A percentile compares a stretch with the other conserved stretches of the same genome.
Conservation (phyloP, 495 filamentous ascomycete genomes). For the Cryomyces minteri region DNA sequence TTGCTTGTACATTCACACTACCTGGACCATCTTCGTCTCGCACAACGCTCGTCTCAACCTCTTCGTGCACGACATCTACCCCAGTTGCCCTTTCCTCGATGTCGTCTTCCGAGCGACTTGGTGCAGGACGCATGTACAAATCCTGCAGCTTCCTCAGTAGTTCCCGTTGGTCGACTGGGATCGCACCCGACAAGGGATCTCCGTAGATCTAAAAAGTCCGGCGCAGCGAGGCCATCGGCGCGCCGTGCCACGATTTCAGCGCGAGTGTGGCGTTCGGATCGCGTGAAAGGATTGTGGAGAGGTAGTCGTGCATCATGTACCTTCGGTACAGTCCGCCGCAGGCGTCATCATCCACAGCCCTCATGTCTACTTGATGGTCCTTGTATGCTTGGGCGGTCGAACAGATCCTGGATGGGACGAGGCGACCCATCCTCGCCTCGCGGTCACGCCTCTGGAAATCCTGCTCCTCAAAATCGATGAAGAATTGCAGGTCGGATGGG, state of each 20-base stretch:
- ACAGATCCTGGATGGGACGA: not conserved
- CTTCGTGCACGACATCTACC: not conserved
- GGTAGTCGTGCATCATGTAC: slow-evolving; percentile 3
- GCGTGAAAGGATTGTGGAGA: not conserved
- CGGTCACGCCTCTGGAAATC: slow-evolving; percentile 1
- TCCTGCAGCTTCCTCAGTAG: slow-evolving; percentile 1
- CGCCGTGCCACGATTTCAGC: slow-evolving; percentile 4
- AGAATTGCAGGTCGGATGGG: slow-evolving; percentile 3
- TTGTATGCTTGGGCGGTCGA: slow-evolving; percentile 2
- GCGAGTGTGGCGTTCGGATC: not conserved
- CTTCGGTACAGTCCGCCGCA: slow-evolving; percentile 2
- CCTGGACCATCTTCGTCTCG: not conserved
- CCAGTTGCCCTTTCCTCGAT: not conserved
- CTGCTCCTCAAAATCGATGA: slow-evolving; percentile 6
- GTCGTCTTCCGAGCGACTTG: not conserved
- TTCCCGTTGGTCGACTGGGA: not conserved
- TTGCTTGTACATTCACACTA: not conserved
- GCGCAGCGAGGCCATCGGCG: slow-evolving; percentile 3
- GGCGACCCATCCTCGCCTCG: not conserved
- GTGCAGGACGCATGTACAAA: not conserved
- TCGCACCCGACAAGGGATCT: not conserved
- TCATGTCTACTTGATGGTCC: slow-evolving; percentile 1
- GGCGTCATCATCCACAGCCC: not conserved
- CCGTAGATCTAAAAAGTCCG: slow-evolving; percentile 1
- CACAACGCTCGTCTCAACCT: not conserved